Conservation (phyloP, 305 asterid species). For the Fraxinus xanthoxyloides region DNA sequence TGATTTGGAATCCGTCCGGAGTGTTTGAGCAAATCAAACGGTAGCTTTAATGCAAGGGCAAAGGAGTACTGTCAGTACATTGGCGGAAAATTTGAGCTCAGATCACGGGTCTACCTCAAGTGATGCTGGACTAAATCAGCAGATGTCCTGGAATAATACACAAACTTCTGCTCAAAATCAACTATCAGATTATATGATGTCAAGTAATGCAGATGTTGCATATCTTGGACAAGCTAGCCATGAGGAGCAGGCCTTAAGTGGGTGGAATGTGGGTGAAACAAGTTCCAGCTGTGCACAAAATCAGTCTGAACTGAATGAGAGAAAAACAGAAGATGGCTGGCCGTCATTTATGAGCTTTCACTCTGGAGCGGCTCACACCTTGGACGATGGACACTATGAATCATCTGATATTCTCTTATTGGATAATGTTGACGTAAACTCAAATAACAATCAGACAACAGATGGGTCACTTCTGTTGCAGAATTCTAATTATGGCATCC, state of each 20-base stretch:
- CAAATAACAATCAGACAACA: slow-evolving; percentile 30
- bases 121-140: slow-evolving; percentile 61
- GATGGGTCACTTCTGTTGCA: slow-evolving; percentile 27
- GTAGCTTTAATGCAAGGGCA: slow-evolving; percentile 81
- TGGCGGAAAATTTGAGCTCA: slow-evolving; percentile 65
- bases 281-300: slow-evolving; percentile 49
- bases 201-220: slow-evolving; percentile 34
- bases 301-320: slow-evolving; percentile 43
- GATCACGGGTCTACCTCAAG: slow-evolving; percentile 62
- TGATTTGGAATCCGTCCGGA: slow-evolving; percentile 1
- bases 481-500: slow-evolving; percentile 34
- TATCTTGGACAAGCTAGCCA: slow-evolving; percentile 38
- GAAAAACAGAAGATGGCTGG: slow-evolving; percentile 51
- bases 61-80: slow-evolving; percentile 57
- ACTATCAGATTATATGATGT: slow-evolving; percentile 45
- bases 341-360: slow-evolving; percentile 7
- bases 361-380: slow-evolving; percentile 36
- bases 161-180: slow-evolving; percentile 51
- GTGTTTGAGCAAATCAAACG: slow-evolving; percentile 21
- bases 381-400: slow-evolving; percentile 37
- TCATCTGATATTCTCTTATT: slow-evolving; percentile 42
- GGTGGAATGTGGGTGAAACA: slow-evolving; percentile 68
- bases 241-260: slow-evolving; percentile 38
- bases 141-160: slow-evolving; percentile 57
- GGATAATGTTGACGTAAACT: slow-evolving; percentile 37